Evolutionary conservation across 2,329 filamentous ascomycete genomes (phyloP), one percentile per base, ranked within the genome.

Genomic region (Stagonosporopsis cucurbitacearum): DNA sequence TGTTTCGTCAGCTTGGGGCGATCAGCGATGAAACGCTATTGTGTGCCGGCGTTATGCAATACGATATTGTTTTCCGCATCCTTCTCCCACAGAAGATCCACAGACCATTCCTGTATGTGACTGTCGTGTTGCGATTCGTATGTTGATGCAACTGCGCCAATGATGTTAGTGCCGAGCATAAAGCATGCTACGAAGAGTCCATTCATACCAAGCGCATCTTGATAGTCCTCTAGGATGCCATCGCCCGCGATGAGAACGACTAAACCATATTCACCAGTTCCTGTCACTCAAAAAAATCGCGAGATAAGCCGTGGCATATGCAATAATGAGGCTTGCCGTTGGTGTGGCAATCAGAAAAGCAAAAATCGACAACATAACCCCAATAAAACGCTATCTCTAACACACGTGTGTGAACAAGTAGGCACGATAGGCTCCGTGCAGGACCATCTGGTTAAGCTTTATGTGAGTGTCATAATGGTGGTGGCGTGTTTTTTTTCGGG

Each of bases 271-370:
- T 17, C 37, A 57, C 54, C 54, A 57, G 4, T 45, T 41, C 13
- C 26, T 12, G 20, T 57, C 49, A 8, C 54, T 57, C 20, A 57
- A 6, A 11, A 47, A 11, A 5, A 57, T 30, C 6, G 54, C 54
- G 3, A 52, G 15, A 4, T 32, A 52, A 6, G 54, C 54, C 3
- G 44, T 49, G 4, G 41, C 49, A 23, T 44, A 53, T 3, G 54
- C 54, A 6, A 52, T 17, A 7, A 52, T 6, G 1, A 57, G 42
- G 2, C 26, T 43, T 4, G 49, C 54, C 6, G 43, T 49, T 0
- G 54, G 54, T 4, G 54, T 50, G 2, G 37, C 42, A 6, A 57
- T n/a, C 2, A 57, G 40, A 19, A 57, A 57, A 3, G 44, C 28
- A 7, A 57, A n/a, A 19, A 57, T 3, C 2, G 25, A 23, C 17